Evolutionary conservation across 768 basidiomycete species (phyloP), one percentile per base, ranked within the genome.

Genomic region (Hydnomerulius pinastri): DNA sequence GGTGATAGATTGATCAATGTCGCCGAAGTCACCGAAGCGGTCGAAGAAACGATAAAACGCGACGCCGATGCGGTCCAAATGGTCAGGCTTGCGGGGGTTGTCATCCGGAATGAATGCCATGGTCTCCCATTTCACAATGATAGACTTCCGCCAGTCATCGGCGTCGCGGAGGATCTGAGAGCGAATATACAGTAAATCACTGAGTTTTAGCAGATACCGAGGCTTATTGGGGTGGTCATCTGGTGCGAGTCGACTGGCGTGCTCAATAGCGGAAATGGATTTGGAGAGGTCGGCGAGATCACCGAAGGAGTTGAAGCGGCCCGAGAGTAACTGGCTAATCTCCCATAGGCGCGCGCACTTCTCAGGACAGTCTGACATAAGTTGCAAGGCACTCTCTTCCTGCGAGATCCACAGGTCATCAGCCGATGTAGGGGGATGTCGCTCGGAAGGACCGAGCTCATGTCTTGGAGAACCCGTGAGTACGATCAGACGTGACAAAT

Each of bases 211-310:
- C 10, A 60, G 39, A 33, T 24, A 29, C 15, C 4, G 3, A 10
- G 17, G 38, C 29, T 47, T 43, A 23, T 47, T 25, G n/a, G 47
- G 29, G 27, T 60, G 52, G 15, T 47, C 45, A 6, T 46, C 30
- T 2, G 51, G 51, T 30, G 35, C 43, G 41, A 57, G 41, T n/a
- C 33, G 20, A 3, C 53, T 37, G 1, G 51, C 58, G 12, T 36
- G 27, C 13, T 24, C 23, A 13, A 2, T 2, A 24, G 23, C 15
- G 1, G 17, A 32, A n/a, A 59, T 56, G 7, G 43, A 21, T 12
- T 48, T 43, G 9, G 55, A 43, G 37, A 32, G 7, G 30, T 32
- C 30, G 15, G 30, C 30, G 7, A 32, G 7, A 15, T 32, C 30
- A 32, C 30, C 30, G 30, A 32, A 15, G 15, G 8, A 32, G 8